Evolutionary conservation across 202 grass and related monocot species (phyloP), one percentile per base, ranked within the genome.

Genomic region (Bolboschoenoplectus hybrid): DNA sequence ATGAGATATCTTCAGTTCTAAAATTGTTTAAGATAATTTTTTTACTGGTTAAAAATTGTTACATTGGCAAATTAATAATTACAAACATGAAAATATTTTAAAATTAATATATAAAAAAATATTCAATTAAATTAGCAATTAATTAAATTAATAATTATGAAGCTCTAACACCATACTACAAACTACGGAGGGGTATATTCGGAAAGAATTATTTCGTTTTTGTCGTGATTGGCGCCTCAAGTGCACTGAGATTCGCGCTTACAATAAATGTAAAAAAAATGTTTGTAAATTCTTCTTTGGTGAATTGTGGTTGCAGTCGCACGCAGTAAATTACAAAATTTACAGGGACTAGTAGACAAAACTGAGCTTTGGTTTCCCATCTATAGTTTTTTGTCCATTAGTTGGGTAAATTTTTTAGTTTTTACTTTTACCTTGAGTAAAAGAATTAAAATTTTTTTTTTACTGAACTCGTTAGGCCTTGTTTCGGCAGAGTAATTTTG

Each of bases 331-430:
- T 65, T 34, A 53, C 43, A 43, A 26, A 62, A 61, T 61, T n/a
- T 80, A 60, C 38, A 61, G 7, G 9, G 11, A 43, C 70, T 50
- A 26, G 32, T 50, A 6, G 55, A 63, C 70, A 82, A 49, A 81
- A 65, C 36, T 47, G 58, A 44, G 16, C 8, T 82, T 82, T 82
- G 79, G 39, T 65, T 64, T 64, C 44, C 79, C 16, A 41, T 71
- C 14, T 9, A 32, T 7, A 20, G 60, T 43, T 17, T 70, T 70
- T 43, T 70, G 67, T 7, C 13, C 7, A 9, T 2, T n/a, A 71
- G 67, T 17, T 13, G 16, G 12, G 40, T 71, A 45, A 72, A 46
- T 3, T 72, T 72, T 72, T 72, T 4, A 72, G 43, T n/a, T 72
- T 72, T 72, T 26, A 64, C 62, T 58, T 58, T 58, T 58, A 32